These are phyloP conservation scores for Clarireedia hainanense DNA, from an alignment of 2,329 filamentous ascomycete genomes.

Conservation along the genomic window DNA sequence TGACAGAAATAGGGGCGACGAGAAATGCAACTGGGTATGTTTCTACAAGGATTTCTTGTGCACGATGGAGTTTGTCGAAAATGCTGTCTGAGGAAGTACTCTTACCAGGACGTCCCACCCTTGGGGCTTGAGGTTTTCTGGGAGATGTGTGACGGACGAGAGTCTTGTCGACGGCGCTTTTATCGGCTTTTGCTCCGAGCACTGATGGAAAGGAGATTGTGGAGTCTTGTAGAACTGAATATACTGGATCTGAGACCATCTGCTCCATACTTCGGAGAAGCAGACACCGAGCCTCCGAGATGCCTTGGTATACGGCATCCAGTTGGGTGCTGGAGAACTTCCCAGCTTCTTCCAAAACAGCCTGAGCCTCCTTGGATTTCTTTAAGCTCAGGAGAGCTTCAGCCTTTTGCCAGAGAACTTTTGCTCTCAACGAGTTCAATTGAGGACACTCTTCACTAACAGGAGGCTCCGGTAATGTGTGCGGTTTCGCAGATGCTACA, in stretches of 20 bases:
- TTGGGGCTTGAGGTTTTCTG: conserved; percentile 15
- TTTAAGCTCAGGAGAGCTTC: conserved; percentile 36
- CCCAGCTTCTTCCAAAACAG: conserved; percentile 44
- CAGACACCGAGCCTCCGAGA: conserved; percentile 60
- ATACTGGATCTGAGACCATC: conserved; percentile 73
- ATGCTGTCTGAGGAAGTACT: conserved; percentile 30
- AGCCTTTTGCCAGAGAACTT: conserved; percentile 43
- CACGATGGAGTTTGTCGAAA: conserved; percentile 43
- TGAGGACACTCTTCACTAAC: conserved; percentile 28
- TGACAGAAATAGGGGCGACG: conserved; percentile 46
- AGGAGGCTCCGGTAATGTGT: conserved; percentile 14
- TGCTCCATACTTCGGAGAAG: conserved; percentile 61
- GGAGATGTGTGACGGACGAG: conserved; percentile 17
- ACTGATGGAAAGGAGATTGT: conserved; percentile 80
- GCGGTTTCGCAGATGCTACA: conserved; percentile 20
- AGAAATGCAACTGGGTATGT: conserved; percentile 43
- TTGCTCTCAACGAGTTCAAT: conserved; percentile 36
- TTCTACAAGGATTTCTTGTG: conserved; percentile 57
- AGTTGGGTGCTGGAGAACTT: conserved; percentile 35
- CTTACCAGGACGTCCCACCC: conserved; percentile 12
- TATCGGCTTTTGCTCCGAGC: conserved; percentile 16
- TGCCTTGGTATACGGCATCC: conserved; percentile 41
- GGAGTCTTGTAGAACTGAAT: conserved; percentile 85
- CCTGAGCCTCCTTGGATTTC: conserved; percentile 50
- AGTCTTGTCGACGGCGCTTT: conserved; percentile 8